Evolutionary conservation across 768 basidiomycete species (phyloP).

Genomic region (Udeniomyces megalosporus): DNA sequence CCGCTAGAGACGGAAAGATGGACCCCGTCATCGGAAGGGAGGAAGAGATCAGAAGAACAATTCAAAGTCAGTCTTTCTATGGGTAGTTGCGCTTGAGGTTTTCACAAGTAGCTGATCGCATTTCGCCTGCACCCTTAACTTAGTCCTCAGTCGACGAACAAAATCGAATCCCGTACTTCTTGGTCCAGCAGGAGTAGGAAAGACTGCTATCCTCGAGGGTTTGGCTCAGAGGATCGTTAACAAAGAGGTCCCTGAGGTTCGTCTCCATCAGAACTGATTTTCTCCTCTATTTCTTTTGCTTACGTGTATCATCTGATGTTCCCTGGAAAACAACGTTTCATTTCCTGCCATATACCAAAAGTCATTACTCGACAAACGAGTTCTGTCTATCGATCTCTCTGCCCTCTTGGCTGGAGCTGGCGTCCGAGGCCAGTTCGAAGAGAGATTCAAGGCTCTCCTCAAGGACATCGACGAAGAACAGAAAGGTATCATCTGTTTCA

Average conservation of each 20-base stretch:
- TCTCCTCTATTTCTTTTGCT: background rate
- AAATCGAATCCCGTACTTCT: slow-evolving; percentile 51
- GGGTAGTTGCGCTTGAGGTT: background rate
- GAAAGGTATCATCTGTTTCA: slow-evolving; percentile 76
- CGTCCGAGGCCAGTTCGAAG: slow-evolving; percentile 81
- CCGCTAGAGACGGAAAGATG: slow-evolving; percentile 67
- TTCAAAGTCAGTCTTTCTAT: slow-evolving; percentile 56
- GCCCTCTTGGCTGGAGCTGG: slow-evolving; percentile 78
- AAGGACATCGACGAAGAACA: slow-evolving; percentile 64
- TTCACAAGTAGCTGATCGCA: background rate
- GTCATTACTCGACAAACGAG: slow-evolving; percentile 76
- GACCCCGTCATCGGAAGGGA: slow-evolving; percentile 83
- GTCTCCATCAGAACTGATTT: background rate
- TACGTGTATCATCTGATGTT: no score
- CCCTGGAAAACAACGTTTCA: background rate
- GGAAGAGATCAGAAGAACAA: slow-evolving; percentile 77
- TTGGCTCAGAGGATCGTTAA: slow-evolving; percentile 71
- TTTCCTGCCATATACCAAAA: slow-evolving; percentile 22
- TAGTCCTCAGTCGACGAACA: slow-evolving; percentile 60
- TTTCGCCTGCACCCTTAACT: background rate
- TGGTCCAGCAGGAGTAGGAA: slow-evolving; percentile 77
- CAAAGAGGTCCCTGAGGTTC: slow-evolving; percentile 77
- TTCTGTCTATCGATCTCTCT: slow-evolving; percentile 68
- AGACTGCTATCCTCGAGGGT: slow-evolving; percentile 82
- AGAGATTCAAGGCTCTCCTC: slow-evolving; percentile 80